Evolutionary conservation across 768 basidiomycete genomes (phyloP).

Genomic region (Boletus tylopilopsis): DNA sequence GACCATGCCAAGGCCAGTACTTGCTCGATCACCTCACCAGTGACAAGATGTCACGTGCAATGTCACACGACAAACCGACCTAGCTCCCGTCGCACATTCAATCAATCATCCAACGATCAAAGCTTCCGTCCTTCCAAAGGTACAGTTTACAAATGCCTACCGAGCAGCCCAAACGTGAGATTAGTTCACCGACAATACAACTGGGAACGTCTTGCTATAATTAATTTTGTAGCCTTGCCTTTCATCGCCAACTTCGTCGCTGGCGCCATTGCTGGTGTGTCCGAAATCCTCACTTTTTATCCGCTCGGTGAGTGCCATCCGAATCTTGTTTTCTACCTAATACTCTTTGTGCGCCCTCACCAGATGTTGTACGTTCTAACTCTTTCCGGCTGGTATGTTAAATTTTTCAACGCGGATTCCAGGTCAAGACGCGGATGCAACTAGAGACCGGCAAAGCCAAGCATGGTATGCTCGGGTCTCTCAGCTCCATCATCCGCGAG

Average conservation of each 20-base stretch:
- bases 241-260: conserved; percentile 90
- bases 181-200: background rate
- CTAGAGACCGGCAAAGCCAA: conserved; percentile 80
- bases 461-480: conserved; percentile 77
- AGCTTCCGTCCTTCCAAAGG: background rate
- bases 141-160: conserved; percentile 20
- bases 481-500: conserved; percentile 76
- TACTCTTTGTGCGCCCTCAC: conserved; percentile 1
- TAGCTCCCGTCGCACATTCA: background rate
- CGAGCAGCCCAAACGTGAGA: conserved; percentile 33
- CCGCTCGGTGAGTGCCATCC: conserved; percentile 67
- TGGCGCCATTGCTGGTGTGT: conserved; percentile 93
- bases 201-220: conserved; percentile 6
- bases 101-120: background rate
- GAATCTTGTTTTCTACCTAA: background rate
- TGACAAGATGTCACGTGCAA: conserved; percentile 12
- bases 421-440: conserved; percentile 99
- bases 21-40: background rate
- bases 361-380: conserved; percentile 76
- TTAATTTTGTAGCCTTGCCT: conserved; percentile 56
- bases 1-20: conserved; percentile 51
- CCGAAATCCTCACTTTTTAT: conserved; percentile 81
- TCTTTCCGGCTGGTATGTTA: background rate
- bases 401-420: conserved; percentile 6
- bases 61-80: background rate